Percentiles rank a stretch among this genome's conserved stretches.
Evolutionary conservation across 768 basidiomycete species (phyloP).

Genomic region (Boletus subcaerulescens): DNA sequence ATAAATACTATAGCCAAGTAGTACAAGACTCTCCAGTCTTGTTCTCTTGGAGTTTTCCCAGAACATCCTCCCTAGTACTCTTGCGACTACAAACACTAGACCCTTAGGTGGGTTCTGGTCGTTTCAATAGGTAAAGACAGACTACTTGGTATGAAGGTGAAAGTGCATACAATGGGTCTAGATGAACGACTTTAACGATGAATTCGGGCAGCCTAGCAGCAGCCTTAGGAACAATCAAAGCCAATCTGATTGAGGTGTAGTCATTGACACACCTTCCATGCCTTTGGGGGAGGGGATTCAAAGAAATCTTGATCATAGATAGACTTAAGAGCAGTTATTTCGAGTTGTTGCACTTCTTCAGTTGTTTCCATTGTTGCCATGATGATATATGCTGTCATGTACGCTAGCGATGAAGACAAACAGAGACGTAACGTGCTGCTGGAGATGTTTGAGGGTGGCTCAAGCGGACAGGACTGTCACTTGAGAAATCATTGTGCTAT

Average conservation of each 20-base stretch:
- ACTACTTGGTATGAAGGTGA: constrained; percentile 67
- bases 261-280: constrained; percentile 63
- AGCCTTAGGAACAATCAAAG: constrained; percentile 40
- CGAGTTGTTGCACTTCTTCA: constrained; percentile 62
- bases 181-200: constrained; percentile 67
- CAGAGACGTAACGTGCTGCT: constrained; percentile 37
- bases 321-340: constrained; percentile 76
- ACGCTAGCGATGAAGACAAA: constrained; percentile 17
- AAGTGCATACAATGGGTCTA: constrained; percentile 55
- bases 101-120: no score
- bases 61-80: no score
- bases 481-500: constrained; percentile 3
- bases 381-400: constrained; percentile 7
- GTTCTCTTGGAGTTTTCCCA: no score
- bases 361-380: constrained; percentile 59
- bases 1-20: no score
- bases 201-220: constrained; percentile 73
- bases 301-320: constrained; percentile 80
- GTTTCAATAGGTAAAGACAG: not conserved
- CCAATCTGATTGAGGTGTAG: constrained; percentile 1
- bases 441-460: constrained; percentile 66
- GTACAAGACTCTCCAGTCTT: no score
- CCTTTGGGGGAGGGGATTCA: constrained; percentile 70
- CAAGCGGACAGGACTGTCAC: constrained; percentile 64
- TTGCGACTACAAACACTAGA: no score